Evolutionary conservation across 345 rosid genomes (phyloP).

Genomic region (Microcos paniculata): DNA sequence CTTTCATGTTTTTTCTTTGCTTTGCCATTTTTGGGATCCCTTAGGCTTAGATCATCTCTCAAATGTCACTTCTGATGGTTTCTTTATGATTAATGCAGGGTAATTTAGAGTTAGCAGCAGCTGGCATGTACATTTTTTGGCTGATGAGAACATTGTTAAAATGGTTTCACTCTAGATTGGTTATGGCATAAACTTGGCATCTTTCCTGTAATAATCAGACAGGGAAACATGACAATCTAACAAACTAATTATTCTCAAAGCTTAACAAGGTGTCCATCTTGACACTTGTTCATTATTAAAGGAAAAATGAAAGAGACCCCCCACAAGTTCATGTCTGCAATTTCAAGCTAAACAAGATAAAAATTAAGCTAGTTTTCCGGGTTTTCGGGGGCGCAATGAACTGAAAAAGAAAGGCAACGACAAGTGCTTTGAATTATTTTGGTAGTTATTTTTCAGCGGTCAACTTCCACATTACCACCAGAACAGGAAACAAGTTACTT

Average conservation of each 20-base stretch:
- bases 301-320: constrained; percentile 29
- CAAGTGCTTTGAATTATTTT: background rate
- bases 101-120: background rate
- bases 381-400: background rate
- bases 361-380: constrained; percentile 10
- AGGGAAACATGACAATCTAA: constrained; percentile 12
- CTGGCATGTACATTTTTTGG: background rate
- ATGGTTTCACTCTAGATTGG: background rate
- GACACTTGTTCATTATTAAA: background rate
- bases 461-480: background rate
- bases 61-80: background rate
- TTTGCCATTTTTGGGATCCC: too few species aligned
- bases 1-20: too few species aligned
- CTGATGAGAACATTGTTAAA: background rate
- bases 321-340: constrained; percentile 26
- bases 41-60: background rate
- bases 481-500: background rate
- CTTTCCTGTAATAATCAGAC: constrained; percentile 14
- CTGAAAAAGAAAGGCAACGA: background rate
- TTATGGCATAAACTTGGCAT: background rate
- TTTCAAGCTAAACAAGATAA: constrained; percentile 21
- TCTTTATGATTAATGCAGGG: background rate
- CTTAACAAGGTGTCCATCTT: background rate
- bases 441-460: background rate
- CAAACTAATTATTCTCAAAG: constrained; percentile 4